Evolutionary conservation across 2,329 filamentous ascomycete genomes (phyloP).

Genomic region (Neofusicoccum parvum): DNA sequence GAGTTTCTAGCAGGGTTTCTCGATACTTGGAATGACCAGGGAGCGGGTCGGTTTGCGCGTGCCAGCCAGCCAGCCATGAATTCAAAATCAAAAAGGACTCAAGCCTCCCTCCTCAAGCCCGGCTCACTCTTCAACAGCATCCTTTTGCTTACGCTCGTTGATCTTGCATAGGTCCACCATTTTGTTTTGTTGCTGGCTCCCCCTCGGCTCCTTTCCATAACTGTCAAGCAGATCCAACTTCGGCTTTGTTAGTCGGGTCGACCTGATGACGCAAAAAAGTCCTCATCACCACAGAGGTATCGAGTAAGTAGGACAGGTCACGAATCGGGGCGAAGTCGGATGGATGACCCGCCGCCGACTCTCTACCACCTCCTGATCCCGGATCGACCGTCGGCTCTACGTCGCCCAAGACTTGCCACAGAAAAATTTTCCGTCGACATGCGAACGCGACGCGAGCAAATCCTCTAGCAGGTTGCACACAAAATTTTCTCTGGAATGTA

Average conservation of each 20-base stretch:
- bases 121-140: neutral
- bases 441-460: neutral
- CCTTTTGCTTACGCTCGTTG: neutral
- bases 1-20: conserved; percentile 19
- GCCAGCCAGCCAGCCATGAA: conserved; percentile 5
- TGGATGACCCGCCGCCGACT: neutral
- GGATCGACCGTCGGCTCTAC: neutral
- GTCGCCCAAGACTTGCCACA: neutral
- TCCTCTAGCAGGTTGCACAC: neutral
- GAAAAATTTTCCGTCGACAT: conserved; percentile 3
- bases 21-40: conserved; percentile 17
- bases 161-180: neutral
- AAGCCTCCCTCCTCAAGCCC: neutral
- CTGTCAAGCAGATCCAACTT: neutral
- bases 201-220: neutral
- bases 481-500: neutral
- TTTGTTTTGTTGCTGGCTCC: neutral
- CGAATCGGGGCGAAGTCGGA: neutral
- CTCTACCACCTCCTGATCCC: neutral
- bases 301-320: neutral
- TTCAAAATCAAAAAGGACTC: conserved; percentile 18
- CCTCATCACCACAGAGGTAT: neutral
- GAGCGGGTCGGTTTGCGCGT: conserved; percentile 9
- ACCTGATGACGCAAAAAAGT: neutral
- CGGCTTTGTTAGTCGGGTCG: neutral